phyloP scores from a whole-genome alignment of 176 grass and related monocot species.

The Ampelocalamus luodianensis region DNA sequence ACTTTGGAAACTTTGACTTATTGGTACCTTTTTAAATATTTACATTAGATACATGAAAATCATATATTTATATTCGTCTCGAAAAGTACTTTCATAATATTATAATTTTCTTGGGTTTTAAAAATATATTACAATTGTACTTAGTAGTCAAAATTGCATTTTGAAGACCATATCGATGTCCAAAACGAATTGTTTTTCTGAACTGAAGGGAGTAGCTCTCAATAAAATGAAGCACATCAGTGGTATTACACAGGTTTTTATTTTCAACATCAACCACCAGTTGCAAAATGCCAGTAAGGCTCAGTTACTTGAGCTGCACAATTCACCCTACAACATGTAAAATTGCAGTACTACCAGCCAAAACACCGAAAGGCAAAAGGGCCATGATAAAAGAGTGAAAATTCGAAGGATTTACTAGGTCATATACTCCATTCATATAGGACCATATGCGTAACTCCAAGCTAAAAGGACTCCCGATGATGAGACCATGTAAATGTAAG shows the following conservation, averaged over 20 bases:
- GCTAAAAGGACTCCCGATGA: neutral
- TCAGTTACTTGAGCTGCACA: neutral
- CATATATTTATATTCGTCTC: no score
- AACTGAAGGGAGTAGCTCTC: neutral
- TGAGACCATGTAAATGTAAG: neutral
- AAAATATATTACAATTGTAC: no score
- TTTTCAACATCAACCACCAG: neutral
- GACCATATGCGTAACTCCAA: neutral
- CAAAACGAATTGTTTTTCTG: no score
- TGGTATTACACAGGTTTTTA: neutral
- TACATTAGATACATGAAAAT: no score
- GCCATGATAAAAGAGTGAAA: neutral
- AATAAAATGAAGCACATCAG: neutral
- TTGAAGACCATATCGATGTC: no score
- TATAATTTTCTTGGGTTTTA: no score
- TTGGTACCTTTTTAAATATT: no score
- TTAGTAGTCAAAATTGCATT: no score
- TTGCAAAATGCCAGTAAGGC: neutral
- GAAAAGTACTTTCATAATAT: no score
- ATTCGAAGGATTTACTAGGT: neutral
- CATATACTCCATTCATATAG: neutral
- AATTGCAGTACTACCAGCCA: conserved; percentile 23
- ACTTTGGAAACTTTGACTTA: no score
- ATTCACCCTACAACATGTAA: neutral
- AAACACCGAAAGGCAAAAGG: neutral